Evolutionary conservation across 352 stramenopile species (phyloP).

Genomic region (Globisporangium viniferum): DNA sequence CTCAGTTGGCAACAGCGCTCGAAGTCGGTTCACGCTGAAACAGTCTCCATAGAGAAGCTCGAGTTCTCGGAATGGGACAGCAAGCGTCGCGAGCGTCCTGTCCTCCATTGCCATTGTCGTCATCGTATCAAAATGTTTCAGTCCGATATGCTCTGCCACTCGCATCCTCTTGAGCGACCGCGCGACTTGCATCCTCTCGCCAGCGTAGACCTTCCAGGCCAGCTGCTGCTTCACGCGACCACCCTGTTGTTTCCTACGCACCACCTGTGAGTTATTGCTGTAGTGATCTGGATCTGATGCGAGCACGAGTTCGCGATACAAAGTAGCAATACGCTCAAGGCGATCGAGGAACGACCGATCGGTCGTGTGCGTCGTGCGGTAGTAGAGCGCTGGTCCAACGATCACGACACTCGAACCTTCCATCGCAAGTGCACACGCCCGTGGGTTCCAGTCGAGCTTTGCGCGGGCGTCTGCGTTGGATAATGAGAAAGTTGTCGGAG

Average conservation of each 20-base stretch:
- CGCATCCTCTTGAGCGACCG: constrained; percentile 30
- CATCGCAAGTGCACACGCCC: constrained; percentile 23
- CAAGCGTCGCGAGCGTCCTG: constrained; percentile 1
- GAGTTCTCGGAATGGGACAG: constrained; percentile 8
- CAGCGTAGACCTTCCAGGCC: constrained; percentile 57
- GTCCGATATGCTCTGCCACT: constrained; percentile 8
- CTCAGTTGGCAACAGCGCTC: not conserved
- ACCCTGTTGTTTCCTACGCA: constrained; percentile 4
- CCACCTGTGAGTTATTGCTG: not conserved
- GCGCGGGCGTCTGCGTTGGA: not conserved
- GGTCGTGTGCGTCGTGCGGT: not conserved
- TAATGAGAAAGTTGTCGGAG: not conserved
- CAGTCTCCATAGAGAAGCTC: constrained; percentile 13
- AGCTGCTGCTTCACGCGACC: constrained; percentile 35
- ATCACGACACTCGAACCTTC: constrained; percentile 5
- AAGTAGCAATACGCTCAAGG: not conserved
- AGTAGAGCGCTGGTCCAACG: constrained; percentile 24
- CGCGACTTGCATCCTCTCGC: constrained; percentile 41
- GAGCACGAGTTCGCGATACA: not conserved
- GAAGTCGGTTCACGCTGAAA: not conserved
- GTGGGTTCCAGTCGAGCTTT: constrained; percentile 24
- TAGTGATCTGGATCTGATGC: not conserved
- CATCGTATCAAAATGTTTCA: not conserved
- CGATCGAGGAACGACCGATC: constrained; percentile 6
- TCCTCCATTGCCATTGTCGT: not conserved